phyloP scores from a whole-genome alignment of 2,329 filamentous ascomycete species.

The Diplodia sapinea region DNA sequence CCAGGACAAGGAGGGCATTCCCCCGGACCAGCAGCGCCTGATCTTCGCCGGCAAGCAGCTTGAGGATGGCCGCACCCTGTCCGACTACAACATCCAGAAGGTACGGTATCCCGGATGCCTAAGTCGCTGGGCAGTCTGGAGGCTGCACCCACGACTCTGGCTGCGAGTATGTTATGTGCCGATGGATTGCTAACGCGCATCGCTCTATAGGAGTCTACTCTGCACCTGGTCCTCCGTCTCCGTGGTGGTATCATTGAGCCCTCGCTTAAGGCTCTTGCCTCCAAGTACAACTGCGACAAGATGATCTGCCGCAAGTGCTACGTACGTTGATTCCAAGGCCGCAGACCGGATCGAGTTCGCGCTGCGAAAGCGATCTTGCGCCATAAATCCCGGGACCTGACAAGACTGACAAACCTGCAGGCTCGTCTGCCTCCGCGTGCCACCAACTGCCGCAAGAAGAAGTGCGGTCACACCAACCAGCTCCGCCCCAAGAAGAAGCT shows the following conservation, averaged over 20 bases:
- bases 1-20: constrained; percentile 99
- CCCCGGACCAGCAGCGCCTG: constrained; percentile 96
- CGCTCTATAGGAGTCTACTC: constrained; percentile 81
- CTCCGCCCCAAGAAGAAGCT: constrained; percentile 99
- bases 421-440: constrained; percentile 93
- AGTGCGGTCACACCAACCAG: constrained; percentile 99
- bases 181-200: constrained; percentile 31
- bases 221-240: constrained; percentile 97
- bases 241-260: constrained; percentile 98
- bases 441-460: constrained; percentile 99
- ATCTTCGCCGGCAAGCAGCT: constrained; percentile 99
- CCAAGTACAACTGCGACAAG: constrained; percentile 99
- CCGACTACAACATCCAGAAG: constrained; percentile 99
- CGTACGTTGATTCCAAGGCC: constrained; percentile 62
- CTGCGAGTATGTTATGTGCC: background rate
- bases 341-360: background rate
- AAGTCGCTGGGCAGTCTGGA: background rate
- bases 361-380: background rate
- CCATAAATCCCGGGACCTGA: background rate
- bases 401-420: constrained; percentile 41
- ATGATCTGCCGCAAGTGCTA: constrained; percentile 99
- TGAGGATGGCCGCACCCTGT: constrained; percentile 95
- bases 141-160: background rate
- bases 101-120: constrained; percentile 58
- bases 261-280: constrained; percentile 95